These are phyloP conservation scores for Cyanodermella asteris DNA, from an alignment of 2,329 filamentous ascomycete genomes.

Conservation along the genomic window DNA sequence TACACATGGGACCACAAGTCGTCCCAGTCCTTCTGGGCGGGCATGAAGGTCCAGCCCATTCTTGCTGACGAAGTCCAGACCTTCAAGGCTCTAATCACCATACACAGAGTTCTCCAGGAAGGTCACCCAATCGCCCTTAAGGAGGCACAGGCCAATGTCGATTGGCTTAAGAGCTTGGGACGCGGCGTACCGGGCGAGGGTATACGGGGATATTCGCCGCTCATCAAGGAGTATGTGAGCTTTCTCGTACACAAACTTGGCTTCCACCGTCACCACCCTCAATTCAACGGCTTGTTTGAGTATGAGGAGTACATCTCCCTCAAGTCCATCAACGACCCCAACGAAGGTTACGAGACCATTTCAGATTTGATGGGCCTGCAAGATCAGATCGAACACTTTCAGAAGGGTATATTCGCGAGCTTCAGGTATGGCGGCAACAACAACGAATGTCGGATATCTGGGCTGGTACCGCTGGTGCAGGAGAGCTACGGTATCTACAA, in stretches of 20 bases:
- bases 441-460: conserved; percentile 91
- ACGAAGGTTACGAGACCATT: conserved; percentile 58
- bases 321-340: conserved; percentile 75
- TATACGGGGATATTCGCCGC: conserved; percentile 64
- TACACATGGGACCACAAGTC: conserved; percentile 99
- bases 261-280: conserved; percentile 92
- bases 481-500: conserved; percentile 99
- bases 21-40: conserved; percentile 84
- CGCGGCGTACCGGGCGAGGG: conserved; percentile 67
- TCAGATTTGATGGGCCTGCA: conserved; percentile 89
- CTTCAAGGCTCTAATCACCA: conserved; percentile 91
- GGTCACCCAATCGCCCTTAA: conserved; percentile 72
- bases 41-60: conserved; percentile 99
- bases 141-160: conserved; percentile 71
- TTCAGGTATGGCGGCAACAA: conserved; percentile 67
- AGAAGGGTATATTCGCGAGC: conserved; percentile 95
- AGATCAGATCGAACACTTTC: conserved; percentile 95
- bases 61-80: conserved; percentile 96
- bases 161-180: conserved; percentile 83
- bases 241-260: conserved; percentile 82
- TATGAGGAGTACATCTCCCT: conserved; percentile 98
- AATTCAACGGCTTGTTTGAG: conserved; percentile 97
- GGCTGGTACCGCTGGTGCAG: conserved; percentile 77
- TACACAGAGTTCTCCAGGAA: conserved; percentile 95
- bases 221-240: conserved; percentile 93